Evolutionary conservation across 202 grass and related monocot genomes (phyloP).

Genomic region (Zizania palustris): DNA sequence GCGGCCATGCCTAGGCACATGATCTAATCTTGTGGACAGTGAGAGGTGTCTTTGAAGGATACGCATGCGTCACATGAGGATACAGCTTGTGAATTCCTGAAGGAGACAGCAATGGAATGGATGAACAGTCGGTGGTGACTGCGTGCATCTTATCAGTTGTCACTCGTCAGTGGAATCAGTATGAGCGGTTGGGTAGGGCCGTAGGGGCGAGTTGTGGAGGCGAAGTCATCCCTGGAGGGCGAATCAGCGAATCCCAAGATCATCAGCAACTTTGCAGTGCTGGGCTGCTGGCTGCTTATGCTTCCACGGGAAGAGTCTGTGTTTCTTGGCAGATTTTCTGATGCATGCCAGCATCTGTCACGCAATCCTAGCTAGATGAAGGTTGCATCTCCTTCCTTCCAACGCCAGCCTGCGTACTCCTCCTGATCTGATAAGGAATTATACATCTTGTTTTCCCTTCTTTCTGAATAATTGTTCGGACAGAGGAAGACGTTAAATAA

Average conservation of each 20-base stretch:
- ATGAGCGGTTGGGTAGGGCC: conserved; percentile 19
- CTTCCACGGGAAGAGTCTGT: conserved; percentile 31
- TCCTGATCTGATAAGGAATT: conserved; percentile 23
- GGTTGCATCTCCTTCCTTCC: conserved; percentile 8
- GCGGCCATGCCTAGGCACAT: background rate
- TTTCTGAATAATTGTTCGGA: background rate
- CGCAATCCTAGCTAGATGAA: background rate
- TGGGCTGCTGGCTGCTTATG: conserved; percentile 44
- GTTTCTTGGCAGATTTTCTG: conserved; percentile 8
- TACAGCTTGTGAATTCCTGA: conserved; percentile 22
- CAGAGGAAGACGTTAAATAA: background rate
- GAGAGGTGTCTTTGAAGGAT: conserved; percentile 50
- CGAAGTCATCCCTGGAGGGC: conserved; percentile 41
- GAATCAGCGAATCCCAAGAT: background rate
- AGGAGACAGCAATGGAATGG: conserved; percentile 5
- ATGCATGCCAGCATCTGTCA: background rate
- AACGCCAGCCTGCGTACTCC: background rate
- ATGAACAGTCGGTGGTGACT: background rate
- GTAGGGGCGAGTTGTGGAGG: too few species aligned
- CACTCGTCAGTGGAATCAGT: conserved; percentile 31
- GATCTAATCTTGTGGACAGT: conserved; percentile 46
- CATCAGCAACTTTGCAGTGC: conserved; percentile 3
- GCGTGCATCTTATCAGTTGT: background rate
- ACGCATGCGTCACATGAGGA: conserved; percentile 17
- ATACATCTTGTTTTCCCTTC: background rate